Base-by-base conservation (phyloP, 148 eudicot genomes). In the Cornus florida region DNA sequence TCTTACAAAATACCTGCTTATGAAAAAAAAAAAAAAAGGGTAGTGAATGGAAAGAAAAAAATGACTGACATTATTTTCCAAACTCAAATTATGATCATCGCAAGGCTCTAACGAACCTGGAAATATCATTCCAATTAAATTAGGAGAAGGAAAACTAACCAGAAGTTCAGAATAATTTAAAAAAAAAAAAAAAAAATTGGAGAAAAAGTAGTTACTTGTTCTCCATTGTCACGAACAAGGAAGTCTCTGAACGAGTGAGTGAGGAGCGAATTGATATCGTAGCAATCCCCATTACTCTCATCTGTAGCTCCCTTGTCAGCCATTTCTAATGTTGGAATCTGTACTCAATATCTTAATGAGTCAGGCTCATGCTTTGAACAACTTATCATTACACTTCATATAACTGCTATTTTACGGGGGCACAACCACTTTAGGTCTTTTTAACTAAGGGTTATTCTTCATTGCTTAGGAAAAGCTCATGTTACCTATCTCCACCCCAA, bases 251-350 rank as follows among this genome's bases (percentile, higher is more conserved):
- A 67, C 50, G 73, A 70, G 23, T 75, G 73, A 32, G 78, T 73
- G 41, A 79, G 78, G 70, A 82, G 85, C 77, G 85, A 79, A 16
- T 74, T 70, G 59, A 82, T 68, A 62, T 85, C 85, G 60, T 70
- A 24, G 33, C 64, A 70, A 28, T 62, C 70, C 4, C 10, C 75
- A 57, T 17, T 72, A 33, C 53, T 70, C 38, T 12, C 59, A 7
- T 81, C 65, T 41, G 80, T 71, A 84, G 76, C 16, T 43, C 41
- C 12, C 17, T 22, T 16, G 8, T 41, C 73, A 6, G 56, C 73
- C 73, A 71, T 71, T 43, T 35, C 35, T 32, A 33, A 2, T 31
- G 6, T 13, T 10, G 7, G 13, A 68, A 3, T 13, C 41, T 32
- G 19, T 31, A 68, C 2, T 11, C 19, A 68, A 28, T 68, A 68